Base-by-base conservation (phyloP, 805 yeast genomes). In the Cyberlindnera maritima region DNA sequence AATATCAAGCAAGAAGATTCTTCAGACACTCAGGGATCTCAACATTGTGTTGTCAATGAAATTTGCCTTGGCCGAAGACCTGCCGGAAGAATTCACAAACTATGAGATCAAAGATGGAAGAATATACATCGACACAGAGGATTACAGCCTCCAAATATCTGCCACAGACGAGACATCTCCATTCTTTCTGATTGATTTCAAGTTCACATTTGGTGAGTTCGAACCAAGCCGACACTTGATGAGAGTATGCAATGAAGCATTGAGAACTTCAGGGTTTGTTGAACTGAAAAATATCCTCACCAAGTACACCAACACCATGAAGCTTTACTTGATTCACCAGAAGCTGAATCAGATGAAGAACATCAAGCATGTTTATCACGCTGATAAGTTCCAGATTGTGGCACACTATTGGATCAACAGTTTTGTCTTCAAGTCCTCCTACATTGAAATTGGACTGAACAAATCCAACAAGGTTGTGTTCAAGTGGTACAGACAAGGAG, bases 71-170 rank as follows among this genome's bases (percentile, higher is more conserved):
- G 73, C 79, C 47, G 77, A 77, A 33, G 55, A 60, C 17, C 64
- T 92, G 31, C 97, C 97, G 0, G 58, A 65, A 11, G 76, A 77
- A 34, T 86, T 88, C 55, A 67, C 79, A 31, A 74, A 81, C 46
- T 88, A 86, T 62, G 67, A 64, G 25, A 80, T 92, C 17, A 71
- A 74, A 45, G 83, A 92, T 64, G 99, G 98, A 13, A 72, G 95
- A 43, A 83, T 86, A 3, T 76, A 76, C 44, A 53, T 61, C 7
- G 81, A 87, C 54, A 70, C 76, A 3, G 74, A 79, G 44, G 84
- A 84, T 41, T 89, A 87, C 59, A 81, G 82, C 61, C 75, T 89
- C 14, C 88, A 90, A 20, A 72, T 91, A n/a, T 87, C 94, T 0
- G 81, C 88, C 32, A 82, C 82, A 6, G 83, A 80, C 56, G 81